A percentile compares a stretch with the other conserved stretches of the same genome.
Evolutionary conservation across 345 rosid genomes (phyloP).

Genomic region (Lepidium aucheri): DNA sequence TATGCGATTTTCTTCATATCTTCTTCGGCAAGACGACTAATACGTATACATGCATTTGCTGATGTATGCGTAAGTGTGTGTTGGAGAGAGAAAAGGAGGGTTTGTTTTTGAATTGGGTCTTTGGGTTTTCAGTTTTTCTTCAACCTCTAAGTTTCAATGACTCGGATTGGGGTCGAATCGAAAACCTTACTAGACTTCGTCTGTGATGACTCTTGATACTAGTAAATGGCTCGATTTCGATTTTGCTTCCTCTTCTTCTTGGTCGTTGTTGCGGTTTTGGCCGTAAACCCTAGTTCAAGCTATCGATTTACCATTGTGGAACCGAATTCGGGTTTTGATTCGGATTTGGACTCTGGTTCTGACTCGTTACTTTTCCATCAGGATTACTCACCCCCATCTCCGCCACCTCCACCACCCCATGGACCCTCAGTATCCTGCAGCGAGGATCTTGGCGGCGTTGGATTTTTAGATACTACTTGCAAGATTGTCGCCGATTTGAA

Average conservation of each 20-base stretch:
- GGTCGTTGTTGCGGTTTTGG: slow-evolving; percentile 24
- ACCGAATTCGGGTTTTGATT: slow-evolving; percentile 32
- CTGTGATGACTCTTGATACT: slow-evolving; percentile 49
- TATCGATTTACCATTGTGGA: slow-evolving; percentile 37
- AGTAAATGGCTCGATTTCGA: slow-evolving; percentile 55
- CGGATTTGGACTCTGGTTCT: slow-evolving; percentile 38
- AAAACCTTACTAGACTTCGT: slow-evolving; percentile 31
- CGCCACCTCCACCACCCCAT: slow-evolving; percentile 96
- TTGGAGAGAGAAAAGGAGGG: background rate
- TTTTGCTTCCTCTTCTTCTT: slow-evolving; percentile 22
- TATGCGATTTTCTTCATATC: slow-evolving; percentile 10
- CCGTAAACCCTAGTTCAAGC: slow-evolving; percentile 27
- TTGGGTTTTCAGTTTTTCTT: slow-evolving; percentile 5
- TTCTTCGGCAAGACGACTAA: slow-evolving; percentile 7
- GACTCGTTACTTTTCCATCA: slow-evolving; percentile 48
- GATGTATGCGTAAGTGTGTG: slow-evolving; percentile 7
- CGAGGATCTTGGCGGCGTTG: slow-evolving; percentile 90
- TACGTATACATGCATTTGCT: slow-evolving; percentile 9
- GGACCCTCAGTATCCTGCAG: slow-evolving; percentile 81
- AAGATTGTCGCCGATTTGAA: slow-evolving; percentile 78
- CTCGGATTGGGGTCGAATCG: slow-evolving; percentile 26
- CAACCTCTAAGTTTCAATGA: slow-evolving; percentile 20
- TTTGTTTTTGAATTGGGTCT: background rate
- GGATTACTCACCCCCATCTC: slow-evolving; percentile 96
- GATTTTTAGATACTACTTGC: slow-evolving; percentile 75